Evolutionary conservation across 2,329 filamentous ascomycete species (phyloP).

Genomic region (Apiospora malaysiana): DNA sequence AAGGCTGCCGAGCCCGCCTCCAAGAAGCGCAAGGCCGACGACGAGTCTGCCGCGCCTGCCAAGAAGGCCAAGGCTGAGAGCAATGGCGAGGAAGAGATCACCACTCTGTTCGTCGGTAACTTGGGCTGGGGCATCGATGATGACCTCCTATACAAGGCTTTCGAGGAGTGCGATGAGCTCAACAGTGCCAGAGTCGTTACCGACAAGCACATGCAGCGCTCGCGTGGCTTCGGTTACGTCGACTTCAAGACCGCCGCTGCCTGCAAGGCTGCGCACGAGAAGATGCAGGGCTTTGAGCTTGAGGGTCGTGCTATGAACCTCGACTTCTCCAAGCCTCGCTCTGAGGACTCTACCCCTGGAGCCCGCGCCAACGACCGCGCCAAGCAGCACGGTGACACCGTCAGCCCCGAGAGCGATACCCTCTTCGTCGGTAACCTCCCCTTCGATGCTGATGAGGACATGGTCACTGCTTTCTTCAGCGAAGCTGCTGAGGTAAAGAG

Average conservation of each 20-base stretch:
- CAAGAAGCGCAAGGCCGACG: constrained; percentile 73
- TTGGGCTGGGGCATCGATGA: constrained; percentile 92
- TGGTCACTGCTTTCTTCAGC: constrained; percentile 75
- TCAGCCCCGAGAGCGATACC: constrained; percentile 82
- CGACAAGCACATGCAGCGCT: constrained; percentile 80
- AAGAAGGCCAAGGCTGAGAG: constrained; percentile 74
- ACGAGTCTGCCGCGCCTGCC: constrained; percentile 52
- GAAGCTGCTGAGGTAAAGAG: constrained; percentile 74
- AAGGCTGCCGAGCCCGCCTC: constrained; percentile 44
- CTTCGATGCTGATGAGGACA: constrained; percentile 81
- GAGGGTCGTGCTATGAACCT: constrained; percentile 79
- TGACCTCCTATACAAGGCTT: constrained; percentile 79
- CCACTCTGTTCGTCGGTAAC: constrained; percentile 88
- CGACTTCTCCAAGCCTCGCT: constrained; percentile 75
- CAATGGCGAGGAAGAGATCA: constrained; percentile 46
- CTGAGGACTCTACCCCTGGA: constrained; percentile 55
- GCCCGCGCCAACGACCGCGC: constrained; percentile 69
- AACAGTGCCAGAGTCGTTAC: constrained; percentile 79
- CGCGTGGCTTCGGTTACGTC: constrained; percentile 93
- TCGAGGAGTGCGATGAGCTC: constrained; percentile 79
- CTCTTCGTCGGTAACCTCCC: constrained; percentile 92
- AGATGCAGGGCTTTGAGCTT: constrained; percentile 76
- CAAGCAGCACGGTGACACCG: constrained; percentile 76
- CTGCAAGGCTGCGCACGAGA: constrained; percentile 74
- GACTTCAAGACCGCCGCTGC: constrained; percentile 76